Evolutionary conservation across 345 rosid genomes (phyloP), one percentile per base, ranked within the genome.

Genomic region (Lumnitzera racemosa): DNA sequence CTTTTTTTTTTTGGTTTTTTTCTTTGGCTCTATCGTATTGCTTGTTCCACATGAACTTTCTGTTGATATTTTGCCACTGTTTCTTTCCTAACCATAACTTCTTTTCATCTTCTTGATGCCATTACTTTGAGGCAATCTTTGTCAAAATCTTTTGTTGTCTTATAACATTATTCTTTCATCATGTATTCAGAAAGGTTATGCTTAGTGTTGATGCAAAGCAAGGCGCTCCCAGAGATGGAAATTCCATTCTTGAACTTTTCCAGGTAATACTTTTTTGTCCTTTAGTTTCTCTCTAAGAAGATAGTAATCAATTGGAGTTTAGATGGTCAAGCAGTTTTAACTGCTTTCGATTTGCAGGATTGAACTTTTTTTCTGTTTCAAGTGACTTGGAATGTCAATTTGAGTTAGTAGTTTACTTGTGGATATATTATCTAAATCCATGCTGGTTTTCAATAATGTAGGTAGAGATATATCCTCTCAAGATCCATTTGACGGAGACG

Each of bases 381-480:
- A 47, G 15, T 25, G 46, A 55, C 56, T 61, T 62, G 36, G 25
- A 15, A 14, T 31, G 25, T 58, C 47, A 15, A n/a, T 16, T 46
- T 23, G 41, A 68, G 49, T 17, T 58, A 53, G 54, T 49, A 29
- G 23, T 57, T 57, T 31, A 49, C 49, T 57, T 16, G 23, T 49
- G 46, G 24, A 36, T 24, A 56, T 24, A 20, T 55, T 56, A 55
- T 47, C 5, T 7, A 50, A 55, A 49, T 50, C 69, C 17, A 15
- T 15, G 58, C 65, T 59, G 16, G 41, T 67, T 29, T 43, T 23
- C 62, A 65, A 47, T 46, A 29, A 67, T 63, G 71, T 75, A 92
- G 99, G 99, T 94, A 47, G 96, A 88, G 73, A 94, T 94, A 70
- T 94, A 90, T 61, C 99, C 99, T 51, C 89, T 94, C 12, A 90